Evolutionary conservation across 2,329 filamentous ascomycete genomes (phyloP), one percentile per base, ranked within the genome.

Genomic region (Cadophora sp.): DNA sequence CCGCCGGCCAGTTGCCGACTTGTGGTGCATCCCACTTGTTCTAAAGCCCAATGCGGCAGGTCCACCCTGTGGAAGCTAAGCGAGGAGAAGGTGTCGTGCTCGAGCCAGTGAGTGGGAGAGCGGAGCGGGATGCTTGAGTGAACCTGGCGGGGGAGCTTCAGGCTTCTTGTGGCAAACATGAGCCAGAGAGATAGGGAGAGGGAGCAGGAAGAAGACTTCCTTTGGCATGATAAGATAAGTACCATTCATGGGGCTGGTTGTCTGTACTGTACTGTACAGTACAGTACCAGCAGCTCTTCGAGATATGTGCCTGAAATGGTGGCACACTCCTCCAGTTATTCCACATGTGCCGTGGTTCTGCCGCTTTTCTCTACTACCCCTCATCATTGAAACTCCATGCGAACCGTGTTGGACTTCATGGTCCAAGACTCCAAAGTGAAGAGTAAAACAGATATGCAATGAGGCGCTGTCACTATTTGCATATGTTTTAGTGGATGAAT

Each of bases 41-140:
- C 65, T 67, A 67, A 50, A 34, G 22, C 51, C 61, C 60, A 16
- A 64, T 67, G 14, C 11, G 53, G 65, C n/a, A 64, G 27, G 65
- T 60, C 55, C 43, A 63, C n/a, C 48, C 53, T n/a, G n/a, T n/a
- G n/a, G n/a, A n/a, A n/a, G n/a, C n/a, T 37, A 65, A 50, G n/a
- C 55, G 40, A 58, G 24, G 58, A 7, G 6, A 27, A 37, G 34
- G 14, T 37, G 34, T 8, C 9, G 7, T 37, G 34, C 34, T 12
- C 34, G 58, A 29, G 24, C 31, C 56, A 19, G n/a, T 29, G 34
- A 19, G n/a, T 29, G 34, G 26, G 27, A 16, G n/a, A 37, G 34
- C 2, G 9, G 31, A 4, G 5, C 31, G 31, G 4, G 51, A 9
- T 16, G 26, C 29, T 12, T 12, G 40, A 46, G 58, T 22, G 43